Evolutionary conservation across 768 basidiomycete species (phyloP).

Genomic region (Suillus paluster): DNA sequence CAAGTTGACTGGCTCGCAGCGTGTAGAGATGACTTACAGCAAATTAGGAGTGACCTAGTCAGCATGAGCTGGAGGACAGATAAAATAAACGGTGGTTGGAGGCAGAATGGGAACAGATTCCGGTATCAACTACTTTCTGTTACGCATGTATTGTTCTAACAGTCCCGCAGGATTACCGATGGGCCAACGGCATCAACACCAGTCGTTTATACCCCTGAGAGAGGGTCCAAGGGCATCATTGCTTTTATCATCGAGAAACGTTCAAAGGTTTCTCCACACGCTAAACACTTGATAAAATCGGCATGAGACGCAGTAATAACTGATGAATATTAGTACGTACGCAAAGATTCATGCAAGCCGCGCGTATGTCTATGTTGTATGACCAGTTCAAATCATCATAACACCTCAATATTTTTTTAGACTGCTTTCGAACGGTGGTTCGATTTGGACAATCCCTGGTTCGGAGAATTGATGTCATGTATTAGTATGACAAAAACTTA

Average conservation of each 20-base stretch:
- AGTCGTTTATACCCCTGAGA: slow-evolving; percentile 86
- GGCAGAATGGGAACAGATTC: slow-evolving; percentile 89
- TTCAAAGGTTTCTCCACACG: slow-evolving; percentile 88
- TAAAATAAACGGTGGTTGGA: slow-evolving; percentile 76
- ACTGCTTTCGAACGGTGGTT: neutral
- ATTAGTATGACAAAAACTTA: too few species aligned
- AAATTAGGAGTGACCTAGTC: slow-evolving; percentile 80
- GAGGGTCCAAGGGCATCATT: slow-evolving; percentile 87
- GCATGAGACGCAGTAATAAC: slow-evolving; percentile 93
- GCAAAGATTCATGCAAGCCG: slow-evolving; percentile 88
- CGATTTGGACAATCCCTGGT: too few species aligned
- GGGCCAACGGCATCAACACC: slow-evolving; percentile 90
- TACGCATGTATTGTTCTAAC: neutral
- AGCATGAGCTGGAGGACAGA: slow-evolving; percentile 88
- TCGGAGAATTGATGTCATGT: neutral
- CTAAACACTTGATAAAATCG: slow-evolving; percentile 93
- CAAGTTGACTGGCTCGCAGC: slow-evolving; percentile 11
- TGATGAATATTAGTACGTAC: slow-evolving; percentile 72
- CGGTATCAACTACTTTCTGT: slow-evolving; percentile 54
- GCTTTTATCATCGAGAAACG: slow-evolving; percentile 86
- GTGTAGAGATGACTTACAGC: slow-evolving; percentile 2
- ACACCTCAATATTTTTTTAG: too few species aligned
- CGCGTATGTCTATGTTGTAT: slow-evolving; percentile 93
- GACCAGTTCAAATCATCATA: slow-evolving; percentile 51
- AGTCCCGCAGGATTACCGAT: slow-evolving; percentile 83